phyloP scores from a whole-genome alignment of 1,284 basidiomycete species.

The Psilocybe mexicana region DNA sequence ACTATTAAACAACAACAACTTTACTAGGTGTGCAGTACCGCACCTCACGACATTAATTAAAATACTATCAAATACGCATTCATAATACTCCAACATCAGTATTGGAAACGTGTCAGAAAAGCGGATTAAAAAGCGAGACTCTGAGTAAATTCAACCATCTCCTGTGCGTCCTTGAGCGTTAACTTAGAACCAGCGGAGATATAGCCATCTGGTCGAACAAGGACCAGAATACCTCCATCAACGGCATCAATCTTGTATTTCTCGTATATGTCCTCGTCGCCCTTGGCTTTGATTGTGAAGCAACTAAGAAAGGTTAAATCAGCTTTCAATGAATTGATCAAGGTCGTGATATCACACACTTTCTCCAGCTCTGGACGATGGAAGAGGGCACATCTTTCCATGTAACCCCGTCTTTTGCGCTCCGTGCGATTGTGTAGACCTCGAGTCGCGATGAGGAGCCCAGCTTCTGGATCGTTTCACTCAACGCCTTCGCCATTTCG shows the following conservation, averaged over 20 bases:
- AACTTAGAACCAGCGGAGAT: background rate
- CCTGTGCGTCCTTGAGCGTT: background rate
- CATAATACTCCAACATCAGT: too few species aligned
- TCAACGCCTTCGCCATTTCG: background rate
- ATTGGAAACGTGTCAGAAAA: too few species aligned
- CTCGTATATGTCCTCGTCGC: slow-evolving; percentile 3
- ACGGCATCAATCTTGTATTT: background rate
- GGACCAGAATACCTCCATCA: background rate
- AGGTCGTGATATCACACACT: background rate
- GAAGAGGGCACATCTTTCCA: slow-evolving; percentile 6
- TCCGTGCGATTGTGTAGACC: slow-evolving; percentile 2
- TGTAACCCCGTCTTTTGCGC: slow-evolving; percentile 7
- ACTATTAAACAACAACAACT: too few species aligned
- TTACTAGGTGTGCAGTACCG: too few species aligned
- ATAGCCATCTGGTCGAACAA: slow-evolving; percentile 11
- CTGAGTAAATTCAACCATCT: background rate
- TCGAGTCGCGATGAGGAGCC: background rate
- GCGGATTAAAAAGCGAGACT: too few species aligned
- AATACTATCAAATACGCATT: too few species aligned
- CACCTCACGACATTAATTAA: too few species aligned
- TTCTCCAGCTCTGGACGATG: slow-evolving; percentile 7
- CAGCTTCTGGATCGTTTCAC: background rate
- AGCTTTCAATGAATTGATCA: background rate
- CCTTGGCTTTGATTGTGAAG: background rate
- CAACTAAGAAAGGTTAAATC: background rate